Evolutionary conservation across 768 basidiomycete species (phyloP), one percentile per base, ranked within the genome.

Genomic region (Steccherinum ochraceum): DNA sequence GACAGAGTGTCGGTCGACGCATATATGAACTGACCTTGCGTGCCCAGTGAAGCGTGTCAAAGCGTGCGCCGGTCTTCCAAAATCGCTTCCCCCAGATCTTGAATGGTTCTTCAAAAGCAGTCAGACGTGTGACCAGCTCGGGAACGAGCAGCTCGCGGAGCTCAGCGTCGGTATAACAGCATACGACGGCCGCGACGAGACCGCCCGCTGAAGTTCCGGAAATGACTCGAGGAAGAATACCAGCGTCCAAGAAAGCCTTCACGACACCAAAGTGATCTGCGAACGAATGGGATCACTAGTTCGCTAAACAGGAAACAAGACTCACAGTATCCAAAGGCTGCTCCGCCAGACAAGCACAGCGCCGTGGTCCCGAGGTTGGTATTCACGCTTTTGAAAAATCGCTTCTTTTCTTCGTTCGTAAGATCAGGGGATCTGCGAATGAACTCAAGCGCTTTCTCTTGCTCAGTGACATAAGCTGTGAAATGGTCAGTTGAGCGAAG

Each of bases 171-270:
- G 90, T 97, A 44, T 87, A 78, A 0, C 91, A 93, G 67, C 94
- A 93, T 16, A 82, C 76, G 27, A 99, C 70, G 7, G 81, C 78
- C 1, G 74, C 75, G 46, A 92, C 73, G 7, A 97, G 77, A 7
- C 89, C 93, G 3, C 95, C 95, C 1, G 95, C 95, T 30, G 89
- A 92, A 4, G 95, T 97, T 12, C 95, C 95, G 10, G 94, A 89
- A 52, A 98, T 83, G 3, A 99, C 94, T 26, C 92, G 80, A 16
- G 96, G 96, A 12, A 98, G 71, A 3, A 96, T 71, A 16, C 81
- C 78, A 10, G 86, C 83, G 58, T 98, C 92, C 3, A 97, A 69
- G 60, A 99, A 88, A 1, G 94, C 96, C 61, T 88, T 89, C 44
- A 94, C 82, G 18, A 97, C 89, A 5, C 95, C 95, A 61, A 88